phyloP scores from a whole-genome alignment of 306 rosid species.

The Lathyrus oleraceus region DNA sequence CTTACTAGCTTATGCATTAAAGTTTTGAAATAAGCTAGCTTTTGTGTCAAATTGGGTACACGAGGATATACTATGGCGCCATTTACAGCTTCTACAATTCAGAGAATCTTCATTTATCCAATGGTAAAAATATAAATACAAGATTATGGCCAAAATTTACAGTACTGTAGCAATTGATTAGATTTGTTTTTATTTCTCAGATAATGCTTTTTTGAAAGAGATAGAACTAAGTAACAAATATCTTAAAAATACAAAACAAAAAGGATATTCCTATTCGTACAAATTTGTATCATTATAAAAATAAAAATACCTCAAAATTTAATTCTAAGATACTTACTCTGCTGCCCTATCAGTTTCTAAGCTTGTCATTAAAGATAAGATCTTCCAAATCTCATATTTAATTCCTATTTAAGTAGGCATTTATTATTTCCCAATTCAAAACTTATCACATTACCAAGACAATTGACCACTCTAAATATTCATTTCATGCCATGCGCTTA shows the following conservation, averaged over 20 bases:
- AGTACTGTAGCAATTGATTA: no score
- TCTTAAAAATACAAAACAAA: background rate
- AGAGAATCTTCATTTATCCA: no score
- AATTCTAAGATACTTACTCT: constrained; percentile 27
- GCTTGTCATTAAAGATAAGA: background rate
- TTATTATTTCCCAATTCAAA: background rate
- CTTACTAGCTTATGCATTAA: background rate
- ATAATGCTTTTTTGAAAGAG: no score
- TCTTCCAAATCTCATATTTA: constrained; percentile 40
- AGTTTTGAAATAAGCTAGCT: constrained; percentile 11
- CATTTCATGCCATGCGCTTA: constrained; percentile 3
- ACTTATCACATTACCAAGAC: background rate
- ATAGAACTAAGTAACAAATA: background rate
- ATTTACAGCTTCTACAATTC: no score
- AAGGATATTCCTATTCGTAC: background rate
- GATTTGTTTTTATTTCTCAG: no score
- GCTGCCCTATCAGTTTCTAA: constrained; percentile 34
- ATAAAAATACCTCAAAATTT: background rate
- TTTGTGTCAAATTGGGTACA: background rate
- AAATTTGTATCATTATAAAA: background rate
- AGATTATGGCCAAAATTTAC: no score
- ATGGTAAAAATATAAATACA: no score
- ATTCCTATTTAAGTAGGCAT: constrained; percentile 16
- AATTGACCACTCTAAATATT: constrained; percentile 26
- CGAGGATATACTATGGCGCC: no score